Base-by-base conservation (phyloP, 108 stramenopile genomes). In the Skeletonema marinoi region DNA sequence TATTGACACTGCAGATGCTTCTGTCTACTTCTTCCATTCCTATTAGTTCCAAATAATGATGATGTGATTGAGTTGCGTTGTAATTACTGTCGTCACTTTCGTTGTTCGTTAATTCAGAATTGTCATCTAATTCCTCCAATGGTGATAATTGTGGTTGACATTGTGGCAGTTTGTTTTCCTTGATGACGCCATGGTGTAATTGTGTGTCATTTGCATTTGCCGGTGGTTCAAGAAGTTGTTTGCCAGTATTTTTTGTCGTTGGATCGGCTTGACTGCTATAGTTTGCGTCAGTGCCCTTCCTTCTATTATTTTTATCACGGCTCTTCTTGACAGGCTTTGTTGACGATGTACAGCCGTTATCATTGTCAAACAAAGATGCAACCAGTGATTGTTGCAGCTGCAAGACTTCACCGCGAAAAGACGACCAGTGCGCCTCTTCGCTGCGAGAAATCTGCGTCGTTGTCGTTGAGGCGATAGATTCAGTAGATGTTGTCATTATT, bases 1-100 rank as follows among this genome's bases (percentile, higher is more conserved):
- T 60, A 16, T 71, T 71, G 30, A 39, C 17, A 41, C 60, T 68
- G 30, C 46, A 68, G n/a, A 35, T 19, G 38, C 60, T 65, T 65
- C 12, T 41, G 44, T 48, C 31, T 30, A 74, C 60, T 51, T 74
- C 42, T 41, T 65, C 64, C 44, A 60, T 25, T 31, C 63, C 63
- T 9, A 64, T 13, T 39, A 64, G 32, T 21, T 67, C 66, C 39
- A 66, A 11, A 11, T 66, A 32, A 4, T 66, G 31, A 32, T 66
- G 38, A 30, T 30, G 11, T 14, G 31, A 0, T 61, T 31, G 32
- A 61, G 60, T 61, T 29, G 31, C 0, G 35, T 14, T 61, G 35
- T 61, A 14, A 3, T 61, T 61, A 12, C 12, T 41, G 39, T 11
- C 2, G 39, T 41, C 1, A 3, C 6, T 16, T 3, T 33, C 60